Evolutionary conservation across 257 asterid genomes (phyloP).

Genomic region (Nicotiana attenuata): DNA sequence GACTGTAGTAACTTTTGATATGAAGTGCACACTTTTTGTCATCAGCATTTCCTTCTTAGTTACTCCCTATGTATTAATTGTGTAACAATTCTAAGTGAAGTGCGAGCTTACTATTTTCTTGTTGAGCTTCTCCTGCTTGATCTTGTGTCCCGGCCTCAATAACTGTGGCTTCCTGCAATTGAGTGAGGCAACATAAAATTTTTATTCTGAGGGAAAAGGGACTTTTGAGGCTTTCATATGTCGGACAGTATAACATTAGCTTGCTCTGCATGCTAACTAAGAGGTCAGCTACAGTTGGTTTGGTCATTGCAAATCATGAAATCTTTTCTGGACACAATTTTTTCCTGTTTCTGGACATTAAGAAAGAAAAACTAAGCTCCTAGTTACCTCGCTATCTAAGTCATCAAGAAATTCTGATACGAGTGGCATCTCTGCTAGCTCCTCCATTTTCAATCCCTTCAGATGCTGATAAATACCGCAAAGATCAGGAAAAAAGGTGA

Average conservation of each 20-base stretch:
- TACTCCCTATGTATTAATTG: no score
- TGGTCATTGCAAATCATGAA: no score
- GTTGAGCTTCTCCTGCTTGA: conserved; percentile 30
- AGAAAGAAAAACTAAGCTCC: no score
- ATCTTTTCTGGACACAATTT: no score
- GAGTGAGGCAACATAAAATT: not conserved
- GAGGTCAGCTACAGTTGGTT: no score
- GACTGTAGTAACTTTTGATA: no score
- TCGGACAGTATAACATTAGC: not conserved
- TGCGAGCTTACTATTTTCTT: conserved; percentile 40
- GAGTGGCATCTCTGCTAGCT: conserved; percentile 74
- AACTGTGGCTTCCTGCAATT: conserved; percentile 36
- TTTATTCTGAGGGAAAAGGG: not conserved
- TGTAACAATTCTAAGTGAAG: not conserved
- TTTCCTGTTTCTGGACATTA: no score
- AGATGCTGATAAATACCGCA: conserved; percentile 44
- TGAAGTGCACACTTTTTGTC: no score
- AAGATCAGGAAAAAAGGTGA: not conserved
- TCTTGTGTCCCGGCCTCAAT: conserved; percentile 28
- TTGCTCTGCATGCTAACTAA: not conserved
- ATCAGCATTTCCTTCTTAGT: no score
- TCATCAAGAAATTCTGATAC: conserved; percentile 54
- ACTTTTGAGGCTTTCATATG: not conserved
- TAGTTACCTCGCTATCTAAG: conserved; percentile 53
- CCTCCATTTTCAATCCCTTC: conserved; percentile 56